These are phyloP conservation scores for Neurospora tetrasperma DNA, from an alignment of 495 filamentous ascomycete species.

Conservation along the genomic window DNA sequence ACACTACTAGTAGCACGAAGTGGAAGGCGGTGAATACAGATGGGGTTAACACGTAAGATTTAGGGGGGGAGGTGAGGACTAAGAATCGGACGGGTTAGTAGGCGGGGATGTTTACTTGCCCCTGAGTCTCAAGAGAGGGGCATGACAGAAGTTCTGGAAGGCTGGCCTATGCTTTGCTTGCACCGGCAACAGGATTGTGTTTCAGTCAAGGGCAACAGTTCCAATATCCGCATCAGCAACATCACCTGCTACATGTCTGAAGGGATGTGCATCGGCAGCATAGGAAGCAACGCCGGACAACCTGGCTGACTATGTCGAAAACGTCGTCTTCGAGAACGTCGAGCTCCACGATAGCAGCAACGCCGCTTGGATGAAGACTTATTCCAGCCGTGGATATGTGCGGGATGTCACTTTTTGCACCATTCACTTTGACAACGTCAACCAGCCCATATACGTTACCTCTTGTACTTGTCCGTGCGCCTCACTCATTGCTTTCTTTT, in stretches of 20 bases:
- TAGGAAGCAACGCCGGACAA: conserved; percentile 24
- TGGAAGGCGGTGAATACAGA: not conserved
- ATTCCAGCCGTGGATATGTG: conserved; percentile 35
- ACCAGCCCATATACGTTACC: conserved; percentile 49
- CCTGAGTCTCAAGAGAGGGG: not conserved
- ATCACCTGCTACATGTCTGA: conserved; percentile 34
- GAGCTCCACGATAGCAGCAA: conserved; percentile 37
- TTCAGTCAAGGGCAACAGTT: conserved; percentile 50
- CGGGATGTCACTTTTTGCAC: conserved; percentile 44
- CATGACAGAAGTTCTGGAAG: too few relatives aligned
- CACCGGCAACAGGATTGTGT: conserved; percentile 40
- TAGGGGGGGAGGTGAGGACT: not conserved
- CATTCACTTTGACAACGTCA: conserved; percentile 36
- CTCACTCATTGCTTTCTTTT: not conserved
- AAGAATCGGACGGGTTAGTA: not conserved
- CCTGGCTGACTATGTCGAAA: conserved; percentile 25
- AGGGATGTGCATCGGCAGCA: conserved; percentile 25
- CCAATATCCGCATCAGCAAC: conserved; percentile 36
- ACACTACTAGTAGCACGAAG: not conserved
- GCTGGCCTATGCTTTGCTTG: too few relatives aligned
- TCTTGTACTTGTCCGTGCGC: conserved; percentile 38
- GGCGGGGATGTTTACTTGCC: not conserved
- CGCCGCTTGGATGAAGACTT: conserved; percentile 47
- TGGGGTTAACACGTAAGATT: not conserved
- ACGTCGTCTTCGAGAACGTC: conserved; percentile 32